Conservation (phyloP, 2,329 filamentous ascomycete species). For the Colletotrichum karsti region DNA sequence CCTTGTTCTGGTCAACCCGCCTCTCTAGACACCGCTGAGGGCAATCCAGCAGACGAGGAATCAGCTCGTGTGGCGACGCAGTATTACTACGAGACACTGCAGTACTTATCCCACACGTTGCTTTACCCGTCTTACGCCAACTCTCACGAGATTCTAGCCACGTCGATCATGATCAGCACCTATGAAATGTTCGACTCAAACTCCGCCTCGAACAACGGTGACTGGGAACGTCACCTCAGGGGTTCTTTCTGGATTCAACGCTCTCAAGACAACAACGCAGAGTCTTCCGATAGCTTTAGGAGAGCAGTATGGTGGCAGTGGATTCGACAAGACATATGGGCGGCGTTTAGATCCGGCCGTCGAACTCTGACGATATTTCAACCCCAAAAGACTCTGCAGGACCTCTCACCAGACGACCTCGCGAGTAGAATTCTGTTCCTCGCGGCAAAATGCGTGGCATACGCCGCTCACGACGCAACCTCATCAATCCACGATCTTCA, state of each 20-base stretch:
- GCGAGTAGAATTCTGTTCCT: slow-evolving; percentile 60
- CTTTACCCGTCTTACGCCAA: slow-evolving; percentile 65
- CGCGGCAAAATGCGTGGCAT: slow-evolving; percentile 63
- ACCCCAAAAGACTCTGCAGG: slow-evolving; percentile 53
- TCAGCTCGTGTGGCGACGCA: slow-evolving; percentile 47
- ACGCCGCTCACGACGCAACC: slow-evolving; percentile 52
- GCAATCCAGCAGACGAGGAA: background rate
- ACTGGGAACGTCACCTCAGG: slow-evolving; percentile 70
- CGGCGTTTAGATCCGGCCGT: slow-evolving; percentile 59
- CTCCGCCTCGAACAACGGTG: slow-evolving; percentile 58
- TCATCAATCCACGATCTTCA: background rate
- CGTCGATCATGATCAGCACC: slow-evolving; percentile 66
- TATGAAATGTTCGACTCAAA: slow-evolving; percentile 76
- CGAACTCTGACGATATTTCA: slow-evolving; percentile 65
- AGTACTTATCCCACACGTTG: slow-evolving; percentile 68
- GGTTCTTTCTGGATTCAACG: slow-evolving; percentile 73
- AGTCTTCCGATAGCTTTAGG: slow-evolving; percentile 63
- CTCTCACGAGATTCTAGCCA: slow-evolving; percentile 66
- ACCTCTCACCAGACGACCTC: slow-evolving; percentile 59
- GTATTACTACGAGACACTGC: slow-evolving; percentile 71
- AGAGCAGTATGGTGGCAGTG: slow-evolving; percentile 73
- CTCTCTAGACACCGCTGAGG: no score
- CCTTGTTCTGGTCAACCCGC: background rate
- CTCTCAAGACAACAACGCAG: slow-evolving; percentile 66
- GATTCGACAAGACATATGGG: slow-evolving; percentile 72